Evolutionary conservation across 2,329 filamentous ascomycete species (phyloP), one percentile per base, ranked within the genome.

Genomic region (Cladosporium sp.): DNA sequence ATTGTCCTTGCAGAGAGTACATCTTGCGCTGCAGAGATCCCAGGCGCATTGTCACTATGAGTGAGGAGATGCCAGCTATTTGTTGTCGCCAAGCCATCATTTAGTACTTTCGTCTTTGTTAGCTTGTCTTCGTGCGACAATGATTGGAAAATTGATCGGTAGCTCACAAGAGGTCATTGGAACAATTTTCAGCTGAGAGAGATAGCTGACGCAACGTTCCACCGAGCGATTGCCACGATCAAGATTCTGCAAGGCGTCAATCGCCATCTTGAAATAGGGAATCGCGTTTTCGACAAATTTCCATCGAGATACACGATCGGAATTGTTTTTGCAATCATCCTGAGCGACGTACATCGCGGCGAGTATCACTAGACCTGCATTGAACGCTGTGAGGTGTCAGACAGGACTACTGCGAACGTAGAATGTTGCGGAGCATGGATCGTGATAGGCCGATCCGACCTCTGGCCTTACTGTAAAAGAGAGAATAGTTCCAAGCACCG

Each of bases 211-310:
- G 15, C 42, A 45, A 22, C 42, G 42, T 25, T 45, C 42, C 42
- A 45, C 42, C 42, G 15, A 45, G 42, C 42, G 42, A 15, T 45
- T 45, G 42, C 42, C 42, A 45, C 42, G 42, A 45, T 45, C 42
- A 12, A 45, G 42, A 20, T 45, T 45, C 42, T 45, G 42, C 42
- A 45, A 20, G 42, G 42, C 42, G 20, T 45, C 42, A 45, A 45
- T 45, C 42, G 42, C 42, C 42, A 45, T 45, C 8, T 45, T 15
- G n/a, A 45, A 45, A 20, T 45, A 45, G 17, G 42, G 42, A 25
- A 45, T 20, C 25, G 42, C 42, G 22, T 7, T 24, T 45, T 45
- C 42, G 42, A 45, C 42, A 25, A 45, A 45, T 45, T 45, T 45
- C 42, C 42, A 45, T n/a, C 20, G 42, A 25, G 42, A 25, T 24